Percentiles rank a stretch among this genome's conserved stretches.
phyloP scores from a whole-genome alignment of 768 basidiomycete species.

The Serendipita sp. region DNA sequence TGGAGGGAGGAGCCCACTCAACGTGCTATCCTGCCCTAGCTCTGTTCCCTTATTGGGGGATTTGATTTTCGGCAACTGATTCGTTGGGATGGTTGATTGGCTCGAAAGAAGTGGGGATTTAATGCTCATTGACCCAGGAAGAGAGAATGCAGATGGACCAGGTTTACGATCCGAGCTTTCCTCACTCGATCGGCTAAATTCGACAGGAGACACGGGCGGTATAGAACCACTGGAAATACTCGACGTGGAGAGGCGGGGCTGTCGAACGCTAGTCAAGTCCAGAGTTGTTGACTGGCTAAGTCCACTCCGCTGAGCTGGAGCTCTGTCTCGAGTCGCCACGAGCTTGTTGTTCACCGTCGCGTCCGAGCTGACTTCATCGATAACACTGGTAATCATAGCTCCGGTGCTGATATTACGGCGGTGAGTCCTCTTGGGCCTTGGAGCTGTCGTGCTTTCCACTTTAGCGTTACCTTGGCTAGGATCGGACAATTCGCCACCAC shows the following conservation, averaged over 20 bases:
- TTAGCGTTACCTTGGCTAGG: neutral
- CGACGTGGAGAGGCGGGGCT: neutral
- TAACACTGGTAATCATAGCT: slow-evolving; percentile 3
- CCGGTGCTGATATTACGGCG: slow-evolving; percentile 5
- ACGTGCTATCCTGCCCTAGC: neutral
- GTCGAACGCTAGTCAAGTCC: neutral
- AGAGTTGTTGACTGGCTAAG: neutral
- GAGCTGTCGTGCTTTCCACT: neutral
- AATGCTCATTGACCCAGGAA: neutral
- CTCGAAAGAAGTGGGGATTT: neutral
- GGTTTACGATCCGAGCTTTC: neutral
- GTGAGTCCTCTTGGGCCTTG: neutral
- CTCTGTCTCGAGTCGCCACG: neutral
- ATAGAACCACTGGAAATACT: neutral
- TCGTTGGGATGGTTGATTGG: neutral
- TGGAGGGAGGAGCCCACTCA: neutral
- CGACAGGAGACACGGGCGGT: neutral
- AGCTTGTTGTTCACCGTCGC: neutral
- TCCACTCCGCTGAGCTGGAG: neutral
- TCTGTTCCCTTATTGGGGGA: no score
- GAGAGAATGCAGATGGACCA: neutral
- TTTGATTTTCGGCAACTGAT: no score
- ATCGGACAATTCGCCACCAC: no score
- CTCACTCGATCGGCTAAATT: neutral
- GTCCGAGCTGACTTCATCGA: slow-evolving; percentile 3